Conservation (phyloP, 805 yeast genomes). For the Nakazawaea anatomiae region DNA sequence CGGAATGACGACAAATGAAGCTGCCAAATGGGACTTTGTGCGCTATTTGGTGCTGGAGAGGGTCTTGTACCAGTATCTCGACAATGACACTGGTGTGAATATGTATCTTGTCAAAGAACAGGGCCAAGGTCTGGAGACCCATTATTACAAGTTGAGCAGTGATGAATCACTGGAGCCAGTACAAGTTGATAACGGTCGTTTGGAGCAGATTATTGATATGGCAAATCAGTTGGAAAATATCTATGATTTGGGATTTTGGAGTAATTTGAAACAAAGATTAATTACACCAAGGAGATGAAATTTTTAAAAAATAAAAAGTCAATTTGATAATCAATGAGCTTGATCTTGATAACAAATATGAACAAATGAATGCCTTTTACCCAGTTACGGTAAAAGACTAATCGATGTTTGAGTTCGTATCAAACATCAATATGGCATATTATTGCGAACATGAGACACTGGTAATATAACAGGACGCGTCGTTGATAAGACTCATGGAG, state of each 20-base stretch:
- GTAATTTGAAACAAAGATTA: conserved; percentile 31
- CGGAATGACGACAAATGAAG: conserved; percentile 55
- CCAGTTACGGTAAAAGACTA: too few species aligned
- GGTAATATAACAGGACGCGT: too few species aligned
- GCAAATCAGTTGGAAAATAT: conserved; percentile 29
- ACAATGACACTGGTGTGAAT: not conserved
- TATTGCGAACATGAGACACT: too few species aligned
- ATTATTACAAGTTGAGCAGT: conserved; percentile 5
- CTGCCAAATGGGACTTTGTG: conserved; percentile 48
- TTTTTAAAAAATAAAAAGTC: too few species aligned
- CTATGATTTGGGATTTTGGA: conserved; percentile 44
- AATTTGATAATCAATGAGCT: too few species aligned
- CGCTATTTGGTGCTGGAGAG: conserved; percentile 28
- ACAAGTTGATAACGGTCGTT: not conserved
- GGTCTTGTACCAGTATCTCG: conserved; percentile 21
- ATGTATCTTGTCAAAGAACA: conserved; percentile 16
- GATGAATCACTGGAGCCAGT: conserved; percentile 1
- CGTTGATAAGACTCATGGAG: too few species aligned
- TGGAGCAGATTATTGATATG: conserved; percentile 18
- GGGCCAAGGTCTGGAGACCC: not conserved
- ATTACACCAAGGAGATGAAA: conserved; percentile 13
- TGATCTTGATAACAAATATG: too few species aligned
- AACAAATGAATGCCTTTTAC: too few species aligned
- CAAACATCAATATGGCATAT: too few species aligned
- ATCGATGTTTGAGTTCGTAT: too few species aligned